phyloP scores from a whole-genome alignment of 495 filamentous ascomycete species.

The Aspergillus homomorphus region DNA sequence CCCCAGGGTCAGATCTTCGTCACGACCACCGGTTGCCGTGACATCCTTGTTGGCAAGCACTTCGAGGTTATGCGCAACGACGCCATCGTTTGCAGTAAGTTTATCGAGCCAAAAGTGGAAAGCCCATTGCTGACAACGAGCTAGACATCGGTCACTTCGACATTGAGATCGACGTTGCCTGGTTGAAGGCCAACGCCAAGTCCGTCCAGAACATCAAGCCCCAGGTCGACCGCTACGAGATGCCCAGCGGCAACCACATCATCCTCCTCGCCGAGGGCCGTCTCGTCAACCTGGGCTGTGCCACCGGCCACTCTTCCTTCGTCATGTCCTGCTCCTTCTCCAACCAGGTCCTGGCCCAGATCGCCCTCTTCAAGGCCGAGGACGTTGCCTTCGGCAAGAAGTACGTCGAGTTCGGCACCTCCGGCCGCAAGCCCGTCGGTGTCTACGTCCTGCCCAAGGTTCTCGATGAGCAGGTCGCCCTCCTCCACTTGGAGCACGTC shows the following conservation, averaged over 20 bases:
- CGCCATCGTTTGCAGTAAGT: conserved; percentile 97
- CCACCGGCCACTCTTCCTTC: conserved; percentile 98
- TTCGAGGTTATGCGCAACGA: conserved; percentile 98
- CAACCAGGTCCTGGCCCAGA: conserved; percentile 99
- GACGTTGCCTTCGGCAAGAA: conserved; percentile 85
- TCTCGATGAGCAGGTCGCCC: conserved; percentile 95
- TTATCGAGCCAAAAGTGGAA: background rate
- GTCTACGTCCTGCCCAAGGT: conserved; percentile 99
- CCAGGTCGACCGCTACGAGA: conserved; percentile 95
- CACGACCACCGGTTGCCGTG: conserved; percentile 98
- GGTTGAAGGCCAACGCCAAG: conserved; percentile 94
- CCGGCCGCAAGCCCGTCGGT: conserved; percentile 80
- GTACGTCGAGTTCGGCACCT: conserved; percentile 94
- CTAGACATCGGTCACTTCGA: conserved; percentile 99
- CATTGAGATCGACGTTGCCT: conserved; percentile 99
- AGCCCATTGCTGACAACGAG: conserved; percentile 11
- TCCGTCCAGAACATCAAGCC: conserved; percentile 98
- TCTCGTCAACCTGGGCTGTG: conserved; percentile 98
- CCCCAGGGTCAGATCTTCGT: conserved; percentile 93
- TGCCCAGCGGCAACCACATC: conserved; percentile 92
- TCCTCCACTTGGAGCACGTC: conserved; percentile 89
- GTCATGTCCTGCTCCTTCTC: conserved; percentile 99
- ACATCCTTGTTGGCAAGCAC: conserved; percentile 88
- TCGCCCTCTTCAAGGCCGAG: conserved; percentile 92
- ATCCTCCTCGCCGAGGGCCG: conserved; percentile 97